phyloP scores from a whole-genome alignment of 495 filamentous ascomycete genomes.

The Viridothelium virens region DNA sequence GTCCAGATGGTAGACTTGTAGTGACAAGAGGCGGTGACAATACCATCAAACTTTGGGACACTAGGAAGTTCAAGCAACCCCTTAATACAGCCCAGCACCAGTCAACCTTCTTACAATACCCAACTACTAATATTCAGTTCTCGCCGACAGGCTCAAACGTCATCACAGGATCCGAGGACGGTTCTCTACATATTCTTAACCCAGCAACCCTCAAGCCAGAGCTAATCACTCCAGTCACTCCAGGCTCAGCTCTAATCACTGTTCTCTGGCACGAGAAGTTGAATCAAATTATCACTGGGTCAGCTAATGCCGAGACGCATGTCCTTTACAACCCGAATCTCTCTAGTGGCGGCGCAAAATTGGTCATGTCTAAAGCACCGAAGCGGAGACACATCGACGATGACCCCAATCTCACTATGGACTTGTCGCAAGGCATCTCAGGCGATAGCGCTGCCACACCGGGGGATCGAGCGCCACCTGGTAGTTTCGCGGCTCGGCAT shows the following conservation, averaged over 20 bases:
- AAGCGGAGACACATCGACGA: slow-evolving; percentile 94
- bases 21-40: slow-evolving; percentile 86
- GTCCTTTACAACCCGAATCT: slow-evolving; percentile 81
- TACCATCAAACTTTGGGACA: slow-evolving; percentile 85
- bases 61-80: slow-evolving; percentile 85
- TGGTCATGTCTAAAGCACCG: slow-evolving; percentile 85
- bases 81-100: slow-evolving; percentile 69
- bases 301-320: slow-evolving; percentile 79
- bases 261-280: slow-evolving; percentile 89
- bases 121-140: slow-evolving; percentile 80
- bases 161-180: slow-evolving; percentile 79
- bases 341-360: slow-evolving; percentile 67
- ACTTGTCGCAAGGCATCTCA: slow-evolving; percentile 66
- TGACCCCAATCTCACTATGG: slow-evolving; percentile 74
- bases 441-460: slow-evolving; percentile 73
- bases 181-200: slow-evolving; percentile 87
- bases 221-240: slow-evolving; percentile 76
- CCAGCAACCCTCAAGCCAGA: slow-evolving; percentile 79
- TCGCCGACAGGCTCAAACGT: slow-evolving; percentile 73
- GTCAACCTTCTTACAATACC: slow-evolving; percentile 75
- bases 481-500: slow-evolving; percentile 56
- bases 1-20: slow-evolving; percentile 78
- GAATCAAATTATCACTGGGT: slow-evolving; percentile 93
- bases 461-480: slow-evolving; percentile 43
- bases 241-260: slow-evolving; percentile 69